These are phyloP conservation scores for Onygenales sp. DNA, from an alignment of 2,329 filamentous ascomycete species.

Conservation along the genomic window DNA sequence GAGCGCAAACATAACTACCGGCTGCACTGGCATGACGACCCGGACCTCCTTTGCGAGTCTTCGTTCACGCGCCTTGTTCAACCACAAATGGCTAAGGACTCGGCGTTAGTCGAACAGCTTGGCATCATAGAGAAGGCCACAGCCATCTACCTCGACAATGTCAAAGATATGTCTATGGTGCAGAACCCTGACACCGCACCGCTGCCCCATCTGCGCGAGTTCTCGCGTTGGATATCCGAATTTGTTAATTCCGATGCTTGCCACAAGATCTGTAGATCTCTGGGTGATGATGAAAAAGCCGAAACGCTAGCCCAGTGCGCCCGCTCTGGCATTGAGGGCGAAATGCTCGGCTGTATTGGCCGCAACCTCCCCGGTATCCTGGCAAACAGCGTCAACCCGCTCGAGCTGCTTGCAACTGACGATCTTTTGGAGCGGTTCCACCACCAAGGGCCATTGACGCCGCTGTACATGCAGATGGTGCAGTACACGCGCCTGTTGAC, in stretches of 20 bases:
- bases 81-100: background rate
- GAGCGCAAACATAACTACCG: background rate
- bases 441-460: background rate
- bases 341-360: constrained; percentile 23
- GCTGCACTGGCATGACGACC: background rate
- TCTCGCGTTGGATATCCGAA: background rate
- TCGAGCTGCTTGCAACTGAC: constrained; percentile 9
- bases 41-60: background rate
- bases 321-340: constrained; percentile 12
- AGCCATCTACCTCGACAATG: background rate
- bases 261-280: background rate
- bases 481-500: background rate
- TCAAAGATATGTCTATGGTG: background rate
- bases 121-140: background rate
- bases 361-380: constrained; percentile 7
- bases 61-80: background rate
- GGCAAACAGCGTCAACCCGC: constrained; percentile 6
- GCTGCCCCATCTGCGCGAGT: background rate
- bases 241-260: background rate
- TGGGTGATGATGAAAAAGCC: background rate
- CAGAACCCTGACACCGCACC: background rate
- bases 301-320: background rate
- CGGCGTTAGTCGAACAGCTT: background rate
- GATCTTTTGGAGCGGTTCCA: constrained; percentile 11
- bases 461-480: background rate